phyloP scores from a whole-genome alignment of 1,284 basidiomycete species.

The Filobasidium uniguttulatum region DNA sequence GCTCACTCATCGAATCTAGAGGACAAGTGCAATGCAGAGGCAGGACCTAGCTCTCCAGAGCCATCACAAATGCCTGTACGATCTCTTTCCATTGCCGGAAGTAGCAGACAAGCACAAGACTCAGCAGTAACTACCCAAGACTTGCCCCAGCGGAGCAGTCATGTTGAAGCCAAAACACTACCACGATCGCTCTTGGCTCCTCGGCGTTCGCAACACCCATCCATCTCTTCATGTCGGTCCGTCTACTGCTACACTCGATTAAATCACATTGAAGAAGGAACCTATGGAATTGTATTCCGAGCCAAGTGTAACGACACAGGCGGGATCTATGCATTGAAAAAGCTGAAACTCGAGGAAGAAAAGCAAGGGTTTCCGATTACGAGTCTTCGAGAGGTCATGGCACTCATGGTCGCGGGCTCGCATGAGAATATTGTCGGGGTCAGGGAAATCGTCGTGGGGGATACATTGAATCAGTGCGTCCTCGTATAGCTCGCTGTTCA shows the following conservation, averaged over 20 bases:
- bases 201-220: constrained; percentile 56
- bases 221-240: constrained; percentile 66
- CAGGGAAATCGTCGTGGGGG: constrained; percentile 95
- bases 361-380: constrained; percentile 98
- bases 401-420: constrained; percentile 68
- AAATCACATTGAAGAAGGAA: constrained; percentile 98
- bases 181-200: constrained; percentile 46
- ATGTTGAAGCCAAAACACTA: background rate
- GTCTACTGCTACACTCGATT: constrained; percentile 85
- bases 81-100: too few species aligned
- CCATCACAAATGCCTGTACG: too few species aligned
- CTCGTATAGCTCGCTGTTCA: background rate
- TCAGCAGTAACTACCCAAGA: too few species aligned
- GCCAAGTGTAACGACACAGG: constrained; percentile 85
- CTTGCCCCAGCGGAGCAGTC: too few species aligned
- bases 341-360: constrained; percentile 84
- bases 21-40: too few species aligned
- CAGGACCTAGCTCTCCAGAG: too few species aligned
- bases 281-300: constrained; percentile 93
- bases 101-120: too few species aligned
- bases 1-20: background rate
- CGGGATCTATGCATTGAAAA: constrained; percentile 92
- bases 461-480: constrained; percentile 90
- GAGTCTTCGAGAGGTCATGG: constrained; percentile 82
- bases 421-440: constrained; percentile 94